Evolutionary conservation across 2,329 filamentous ascomycete genomes (phyloP), one percentile per base, ranked within the genome.

Genomic region (Fusarium staphyleae): DNA sequence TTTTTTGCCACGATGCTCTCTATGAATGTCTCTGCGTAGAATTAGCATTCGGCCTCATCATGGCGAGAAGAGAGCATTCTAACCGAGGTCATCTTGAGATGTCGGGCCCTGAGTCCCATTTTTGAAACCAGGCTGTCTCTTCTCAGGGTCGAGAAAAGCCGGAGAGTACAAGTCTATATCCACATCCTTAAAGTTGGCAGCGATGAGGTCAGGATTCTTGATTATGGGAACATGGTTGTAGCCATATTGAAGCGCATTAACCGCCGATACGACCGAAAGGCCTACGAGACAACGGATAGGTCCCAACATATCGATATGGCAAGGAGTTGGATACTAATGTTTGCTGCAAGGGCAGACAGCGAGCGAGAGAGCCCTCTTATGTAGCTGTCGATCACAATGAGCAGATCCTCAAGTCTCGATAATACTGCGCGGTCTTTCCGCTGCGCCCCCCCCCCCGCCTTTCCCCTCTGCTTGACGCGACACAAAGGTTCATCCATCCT

Each of bases 21-120:
- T 12, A 63, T 42, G 1, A 48, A 63, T 0, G 44, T 14, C 22
- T 63, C 59, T 62, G 2, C 4, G 2, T 3, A 1, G 2, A 6
- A 6, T 62, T 3, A 62, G 44, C 13, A 11, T 2, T 3, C 11
- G 3, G 3, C 3, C 3, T 7, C 9, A 0, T 12, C 8, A 12
- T 1, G 6, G 7, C 8, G 22, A 24, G 22, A 2, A 22, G 9
- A 11, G 1, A 11, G 1, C 7, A 3, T 19, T 18, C 42, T 22
- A 36, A 63, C 60, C 60, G 12, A 63, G 16, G n/a, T 55, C 56
- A 2, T 47, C 52, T 5, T 51, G 48, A 7, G 56, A 59, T 5
- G 60, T 63, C 9, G 60, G 60, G 0, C 60, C 60, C 12, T 63
- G 53, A 0, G 60, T 63, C 1, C 60, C 60, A 3, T 58, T 42